phyloP scores from a whole-genome alignment of 257 asterid genomes.

The Salvia miltiorrhiza region DNA sequence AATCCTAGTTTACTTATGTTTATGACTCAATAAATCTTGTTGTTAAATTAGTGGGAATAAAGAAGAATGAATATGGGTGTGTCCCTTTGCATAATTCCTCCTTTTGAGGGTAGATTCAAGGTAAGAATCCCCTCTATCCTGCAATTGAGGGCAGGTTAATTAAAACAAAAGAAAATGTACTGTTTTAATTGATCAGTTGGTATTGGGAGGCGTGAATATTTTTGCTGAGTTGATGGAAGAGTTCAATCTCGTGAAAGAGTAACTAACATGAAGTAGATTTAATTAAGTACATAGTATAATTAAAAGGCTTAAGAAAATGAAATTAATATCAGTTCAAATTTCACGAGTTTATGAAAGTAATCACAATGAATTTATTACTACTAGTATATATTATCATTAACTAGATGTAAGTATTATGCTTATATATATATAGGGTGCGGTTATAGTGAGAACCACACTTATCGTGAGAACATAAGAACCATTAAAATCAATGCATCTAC shows the following conservation, averaged over 20 bases:
- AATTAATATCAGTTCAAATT: not conserved
- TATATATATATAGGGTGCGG: too few species aligned
- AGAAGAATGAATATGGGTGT: not conserved
- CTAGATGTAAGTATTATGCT: too few species aligned
- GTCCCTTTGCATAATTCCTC: not conserved
- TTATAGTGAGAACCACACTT: too few species aligned
- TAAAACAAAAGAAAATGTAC: not conserved
- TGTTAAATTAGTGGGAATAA: not conserved
- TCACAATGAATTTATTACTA: too few species aligned
- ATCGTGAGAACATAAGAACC: too few species aligned
- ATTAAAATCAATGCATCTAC: too few species aligned
- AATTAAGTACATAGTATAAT: not conserved
- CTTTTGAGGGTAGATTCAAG: not conserved
- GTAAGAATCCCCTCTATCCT: not conserved
- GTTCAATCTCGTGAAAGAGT: not conserved
- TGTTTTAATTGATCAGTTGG: not conserved
- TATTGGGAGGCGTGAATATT: not conserved
- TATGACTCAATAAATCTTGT: not conserved
- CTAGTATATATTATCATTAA: not conserved
- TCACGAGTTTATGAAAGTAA: not conserved
- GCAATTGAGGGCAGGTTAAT: not conserved
- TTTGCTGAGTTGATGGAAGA: not conserved
- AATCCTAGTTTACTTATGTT: too few species aligned
- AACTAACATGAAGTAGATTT: not conserved
- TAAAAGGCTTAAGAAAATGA: not conserved